Evolutionary conservation across 305 asterid species (phyloP).

Genomic region (Euphrasia arctica): DNA sequence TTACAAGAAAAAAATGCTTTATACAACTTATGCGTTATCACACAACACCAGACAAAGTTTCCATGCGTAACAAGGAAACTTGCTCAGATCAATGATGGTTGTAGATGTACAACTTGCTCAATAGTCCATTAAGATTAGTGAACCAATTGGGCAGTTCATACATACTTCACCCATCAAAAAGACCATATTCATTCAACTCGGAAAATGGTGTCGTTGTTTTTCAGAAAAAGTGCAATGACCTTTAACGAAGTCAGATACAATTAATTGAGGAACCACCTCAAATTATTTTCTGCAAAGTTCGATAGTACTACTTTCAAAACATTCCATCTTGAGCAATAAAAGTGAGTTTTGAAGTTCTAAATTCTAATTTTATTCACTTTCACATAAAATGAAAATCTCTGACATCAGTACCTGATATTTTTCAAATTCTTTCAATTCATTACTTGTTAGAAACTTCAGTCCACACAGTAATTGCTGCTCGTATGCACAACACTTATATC

Average conservation of each 20-base stretch:
- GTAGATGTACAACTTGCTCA: not conserved
- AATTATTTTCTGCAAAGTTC: too few species aligned
- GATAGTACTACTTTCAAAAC: not conserved
- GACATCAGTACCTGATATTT: not conserved
- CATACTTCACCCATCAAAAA: not conserved
- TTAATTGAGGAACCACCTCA: not conserved
- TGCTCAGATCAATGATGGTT: not conserved
- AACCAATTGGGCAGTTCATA: not conserved
- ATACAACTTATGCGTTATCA: not conserved
- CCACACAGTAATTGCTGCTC: not conserved
- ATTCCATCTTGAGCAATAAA: not conserved
- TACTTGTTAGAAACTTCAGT: not conserved
- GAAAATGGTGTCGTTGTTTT: not conserved
- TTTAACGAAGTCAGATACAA: not conserved
- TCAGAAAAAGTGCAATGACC: not conserved
- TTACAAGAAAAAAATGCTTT: not conserved
- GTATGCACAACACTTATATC: not conserved
- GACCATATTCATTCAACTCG: not conserved
- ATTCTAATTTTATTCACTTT: not conserved
- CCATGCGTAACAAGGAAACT: constrained; percentile 5
- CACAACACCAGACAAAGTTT: not conserved
- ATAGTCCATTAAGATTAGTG: not conserved
- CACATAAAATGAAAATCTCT: not conserved
- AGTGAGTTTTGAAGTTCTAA: not conserved
- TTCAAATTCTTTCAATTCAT: not conserved